Evolutionary conservation across 2,329 filamentous ascomycete genomes (phyloP).

Genomic region (Plenodomus biglobosus): DNA sequence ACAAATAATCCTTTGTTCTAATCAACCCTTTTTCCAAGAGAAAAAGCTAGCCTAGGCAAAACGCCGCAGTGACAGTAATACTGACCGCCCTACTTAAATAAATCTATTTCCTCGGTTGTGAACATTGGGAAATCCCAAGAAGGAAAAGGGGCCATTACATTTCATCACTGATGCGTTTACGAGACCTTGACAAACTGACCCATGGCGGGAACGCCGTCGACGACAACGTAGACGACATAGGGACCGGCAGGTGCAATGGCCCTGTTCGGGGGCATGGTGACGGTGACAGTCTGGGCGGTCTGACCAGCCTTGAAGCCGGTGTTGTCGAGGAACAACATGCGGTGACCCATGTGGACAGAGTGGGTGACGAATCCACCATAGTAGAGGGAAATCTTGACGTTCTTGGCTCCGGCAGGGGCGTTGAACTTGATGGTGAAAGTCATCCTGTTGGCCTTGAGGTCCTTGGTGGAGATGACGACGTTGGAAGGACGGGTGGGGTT

Average conservation of each 20-base stretch:
- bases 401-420: slow-evolving; percentile 46
- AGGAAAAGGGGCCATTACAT: not conserved
- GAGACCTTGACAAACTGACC: slow-evolving; percentile 54
- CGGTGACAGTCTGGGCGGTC: slow-evolving; percentile 51
- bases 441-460: slow-evolving; percentile 48
- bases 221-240: slow-evolving; percentile 62
- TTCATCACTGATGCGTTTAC: not conserved
- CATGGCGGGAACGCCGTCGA: slow-evolving; percentile 57
- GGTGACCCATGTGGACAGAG: slow-evolving; percentile 62
- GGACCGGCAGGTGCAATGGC: slow-evolving; percentile 61
- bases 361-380: slow-evolving; percentile 64
- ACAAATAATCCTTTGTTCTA: too few relatives aligned
- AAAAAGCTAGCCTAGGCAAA: too few relatives aligned
- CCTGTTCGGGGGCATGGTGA: slow-evolving; percentile 57
- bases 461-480: slow-evolving; percentile 50
- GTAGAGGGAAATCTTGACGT: slow-evolving; percentile 56
- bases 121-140: not conserved
- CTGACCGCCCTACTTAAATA: too few relatives aligned
- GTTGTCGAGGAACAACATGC: slow-evolving; percentile 57
- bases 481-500: slow-evolving; percentile 55
- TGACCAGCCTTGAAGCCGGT: slow-evolving; percentile 50
- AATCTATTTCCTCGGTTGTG: too few relatives aligned
- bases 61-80: too few relatives aligned
- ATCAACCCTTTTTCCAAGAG: too few relatives aligned
- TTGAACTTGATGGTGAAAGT: slow-evolving; percentile 55